Base-by-base conservation (phyloP, 2,329 filamentous ascomycete genomes). In the Cladophialophora yegresii region DNA sequence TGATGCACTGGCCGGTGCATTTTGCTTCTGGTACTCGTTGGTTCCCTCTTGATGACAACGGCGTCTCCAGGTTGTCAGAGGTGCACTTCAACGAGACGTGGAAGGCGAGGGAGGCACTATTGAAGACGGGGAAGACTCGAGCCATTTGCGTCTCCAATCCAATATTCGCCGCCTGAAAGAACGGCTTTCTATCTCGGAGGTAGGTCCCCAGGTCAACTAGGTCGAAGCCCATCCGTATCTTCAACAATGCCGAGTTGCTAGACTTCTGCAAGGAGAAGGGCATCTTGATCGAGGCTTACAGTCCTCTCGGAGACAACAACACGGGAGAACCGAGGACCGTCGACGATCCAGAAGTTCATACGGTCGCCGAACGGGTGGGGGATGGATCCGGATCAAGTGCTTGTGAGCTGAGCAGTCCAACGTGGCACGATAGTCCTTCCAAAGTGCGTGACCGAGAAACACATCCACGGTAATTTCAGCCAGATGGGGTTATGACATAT, bases 141-240 rank as follows among this genome's bases (percentile, higher is more conserved):
- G 79, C 82, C 58, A 86, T 88, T 61, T 85, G 85, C 26, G 81
- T 87, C 40, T 84, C 81, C 67, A 87, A 87, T 78, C 82, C 75
- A 83, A 81, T 36, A 76, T 80, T 47, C 71, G 76, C n/a, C 81
- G 81, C 55, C 81, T 88, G 40, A 77, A 87, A 70, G 75, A 83
- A 61, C 78, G 88, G 22, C 77, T 85, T 26, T 69, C 76, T 73
- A 85, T 86, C 4, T 87, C 87, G 57, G 84, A 82, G 70, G 75
- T 89, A 65, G 74, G 80, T 2, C 91, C 91, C 0, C 87, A 85
- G 6, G 84, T 90, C 67, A 93, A 93, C 79, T 90, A 95, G 81
- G 89, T 93, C 73, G 90, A 93, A 79, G 87, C 85, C 72, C 89
- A 95, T 76, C 89, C 90, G 0, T 91, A 91, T 53, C 76, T 86